These are phyloP conservation scores for Fusarium nelsonii DNA, from an alignment of 2,329 filamentous ascomycete species.

Conservation along the genomic window DNA sequence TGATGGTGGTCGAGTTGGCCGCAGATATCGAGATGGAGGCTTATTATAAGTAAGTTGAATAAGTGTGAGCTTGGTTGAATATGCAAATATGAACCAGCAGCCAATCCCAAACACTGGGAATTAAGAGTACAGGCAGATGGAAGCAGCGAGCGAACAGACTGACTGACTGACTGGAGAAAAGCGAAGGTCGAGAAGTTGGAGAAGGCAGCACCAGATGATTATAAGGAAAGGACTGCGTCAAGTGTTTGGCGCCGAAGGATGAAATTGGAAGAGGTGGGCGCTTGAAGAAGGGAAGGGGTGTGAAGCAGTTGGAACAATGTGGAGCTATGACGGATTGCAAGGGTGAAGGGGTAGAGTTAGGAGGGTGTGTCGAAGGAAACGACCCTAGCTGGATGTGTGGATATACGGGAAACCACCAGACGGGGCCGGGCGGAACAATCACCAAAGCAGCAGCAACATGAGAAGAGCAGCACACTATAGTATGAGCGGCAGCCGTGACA, in stretches of 20 bases:
- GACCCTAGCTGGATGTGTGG: conserved; percentile 38
- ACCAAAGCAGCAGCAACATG: conserved; percentile 31
- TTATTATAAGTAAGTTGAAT: conserved; percentile 29
- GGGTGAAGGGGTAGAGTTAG: conserved; percentile 38
- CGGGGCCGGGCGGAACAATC: conserved; percentile 40
- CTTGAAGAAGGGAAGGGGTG: conserved; percentile 45
- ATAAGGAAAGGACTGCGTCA: conserved; percentile 47
- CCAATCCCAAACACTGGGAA: conserved; percentile 37
- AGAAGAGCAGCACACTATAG: conserved; percentile 21
- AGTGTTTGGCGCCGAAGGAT: conserved; percentile 49
- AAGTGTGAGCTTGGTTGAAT: conserved; percentile 34
- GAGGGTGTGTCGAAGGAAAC: conserved; percentile 23
- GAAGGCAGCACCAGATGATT: conserved; percentile 46
- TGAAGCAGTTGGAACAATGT: conserved; percentile 43
- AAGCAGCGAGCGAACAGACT: conserved; percentile 48
- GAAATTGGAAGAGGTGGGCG: conserved; percentile 45
- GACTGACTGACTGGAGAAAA: conserved; percentile 46
- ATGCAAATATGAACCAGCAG: conserved; percentile 39
- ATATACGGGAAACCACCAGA: conserved; percentile 42
- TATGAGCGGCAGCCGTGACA: conserved; percentile 12
- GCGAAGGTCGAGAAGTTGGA: conserved; percentile 35
- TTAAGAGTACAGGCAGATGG: conserved; percentile 39
- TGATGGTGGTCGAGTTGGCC: conserved; percentile 51
- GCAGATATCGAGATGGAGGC: conserved; percentile 21
- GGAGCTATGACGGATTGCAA: conserved; percentile 39